Percentiles rank a stretch among this genome's conserved stretches.
Evolutionary conservation across 169 alveolate species (phyloP).

Genomic region (Cryptosporidium ubiquitum): DNA sequence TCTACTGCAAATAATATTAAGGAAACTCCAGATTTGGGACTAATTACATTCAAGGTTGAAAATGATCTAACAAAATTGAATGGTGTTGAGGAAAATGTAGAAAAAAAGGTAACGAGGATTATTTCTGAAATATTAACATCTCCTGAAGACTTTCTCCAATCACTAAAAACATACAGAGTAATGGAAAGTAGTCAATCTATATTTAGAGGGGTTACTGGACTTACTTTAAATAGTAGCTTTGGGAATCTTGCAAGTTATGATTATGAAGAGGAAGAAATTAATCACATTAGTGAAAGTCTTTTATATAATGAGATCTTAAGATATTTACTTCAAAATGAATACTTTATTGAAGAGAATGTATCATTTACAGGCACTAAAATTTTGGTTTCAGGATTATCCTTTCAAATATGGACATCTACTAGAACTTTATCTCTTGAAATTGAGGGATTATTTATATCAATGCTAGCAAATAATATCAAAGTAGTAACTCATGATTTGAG

Average conservation of each 20-base stretch:
- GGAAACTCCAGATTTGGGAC: background rate
- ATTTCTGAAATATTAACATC: constrained; percentile 21
- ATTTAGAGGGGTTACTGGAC: constrained; percentile 22
- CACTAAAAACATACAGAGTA: constrained; percentile 33
- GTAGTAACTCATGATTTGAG: background rate
- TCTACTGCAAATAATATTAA: background rate
- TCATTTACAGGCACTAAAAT: constrained; percentile 22
- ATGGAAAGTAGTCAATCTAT: constrained; percentile 69
- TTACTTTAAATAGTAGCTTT: constrained; percentile 14
- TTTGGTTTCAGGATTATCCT: background rate
- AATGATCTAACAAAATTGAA: background rate
- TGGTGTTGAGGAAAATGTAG: background rate
- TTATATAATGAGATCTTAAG: constrained; percentile 56
- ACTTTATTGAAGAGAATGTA: constrained; percentile 36
- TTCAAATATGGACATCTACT: background rate
- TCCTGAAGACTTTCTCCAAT: constrained; percentile 24
- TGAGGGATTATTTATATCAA: background rate
- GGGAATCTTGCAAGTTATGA: constrained; percentile 27
- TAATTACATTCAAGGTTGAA: background rate
- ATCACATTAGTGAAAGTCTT: constrained; percentile 35
- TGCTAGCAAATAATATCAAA: background rate
- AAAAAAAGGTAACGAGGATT: constrained; percentile 19
- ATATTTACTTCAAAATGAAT: constrained; percentile 33
- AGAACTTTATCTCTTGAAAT: background rate
- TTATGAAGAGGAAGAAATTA: constrained; percentile 12